A percentile compares a stretch with the other conserved stretches of the same genome.
Conservation (phyloP, 2,329 filamentous ascomycete species). For the Sporothrix humicola region DNA sequence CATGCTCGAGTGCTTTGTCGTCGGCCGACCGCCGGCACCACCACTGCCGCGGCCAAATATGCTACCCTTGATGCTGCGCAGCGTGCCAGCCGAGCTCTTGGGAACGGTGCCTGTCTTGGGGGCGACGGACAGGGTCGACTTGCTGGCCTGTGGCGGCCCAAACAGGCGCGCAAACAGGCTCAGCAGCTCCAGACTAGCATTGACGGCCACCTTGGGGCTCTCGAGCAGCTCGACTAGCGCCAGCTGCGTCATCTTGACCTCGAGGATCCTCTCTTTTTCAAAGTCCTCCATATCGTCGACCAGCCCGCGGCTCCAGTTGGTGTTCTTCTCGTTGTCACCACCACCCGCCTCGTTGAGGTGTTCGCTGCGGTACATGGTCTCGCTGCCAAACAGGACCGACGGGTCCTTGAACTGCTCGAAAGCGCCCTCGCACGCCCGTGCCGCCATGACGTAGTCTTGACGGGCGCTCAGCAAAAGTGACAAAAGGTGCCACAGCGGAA, state of each 20-base stretch:
- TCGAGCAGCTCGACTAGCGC: conserved; percentile 82
- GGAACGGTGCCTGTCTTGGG: conserved; percentile 61
- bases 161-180: conserved; percentile 83
- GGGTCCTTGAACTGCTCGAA: conserved; percentile 86
- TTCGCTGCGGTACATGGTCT: conserved; percentile 67
- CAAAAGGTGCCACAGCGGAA: conserved; percentile 91
- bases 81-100: conserved; percentile 72
- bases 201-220: conserved; percentile 83
- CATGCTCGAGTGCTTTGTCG: conserved; percentile 49
- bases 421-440: conserved; percentile 83
- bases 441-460: conserved; percentile 81
- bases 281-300: conserved; percentile 81
- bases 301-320: conserved; percentile 52
- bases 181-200: conserved; percentile 83
- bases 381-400: conserved; percentile 69
- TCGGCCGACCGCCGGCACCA: conserved; percentile 50
- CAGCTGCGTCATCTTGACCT: conserved; percentile 95
- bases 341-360: conserved; percentile 65
- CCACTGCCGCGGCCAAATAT: conserved; percentile 71
- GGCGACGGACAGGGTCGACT: conserved; percentile 42
- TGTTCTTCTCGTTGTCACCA: conserved; percentile 44
- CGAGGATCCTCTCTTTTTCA: conserved; percentile 86
- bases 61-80: conserved; percentile 72
- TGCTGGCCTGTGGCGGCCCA: conserved; percentile 61
- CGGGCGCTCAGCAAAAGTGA: conserved; percentile 83